A percentile compares a stretch with the other conserved stretches of the same genome.
phyloP scores from a whole-genome alignment of 257 asterid species.

The Jacaranda copaia region DNA sequence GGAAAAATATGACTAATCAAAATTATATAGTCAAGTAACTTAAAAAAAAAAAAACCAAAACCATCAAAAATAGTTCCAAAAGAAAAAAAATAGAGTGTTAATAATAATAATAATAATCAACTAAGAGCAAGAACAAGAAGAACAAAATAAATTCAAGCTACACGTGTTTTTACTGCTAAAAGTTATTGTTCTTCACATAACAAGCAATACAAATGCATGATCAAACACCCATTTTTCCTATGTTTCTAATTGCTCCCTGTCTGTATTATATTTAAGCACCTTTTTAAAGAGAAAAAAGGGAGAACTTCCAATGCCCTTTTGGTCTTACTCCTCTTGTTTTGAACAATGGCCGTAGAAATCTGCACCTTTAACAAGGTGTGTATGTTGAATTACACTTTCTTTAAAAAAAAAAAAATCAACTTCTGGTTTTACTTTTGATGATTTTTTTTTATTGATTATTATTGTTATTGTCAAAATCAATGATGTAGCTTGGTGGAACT shows the following conservation, averaged over 20 bases:
- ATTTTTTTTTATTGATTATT: no score
- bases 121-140: not conserved
- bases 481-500: not conserved
- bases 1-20: not conserved
- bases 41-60: not conserved
- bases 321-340: not conserved
- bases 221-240: not conserved
- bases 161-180: not conserved
- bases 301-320: not conserved
- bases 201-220: not conserved
- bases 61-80: not conserved
- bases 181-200: not conserved
- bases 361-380: slow-evolving; percentile 21
- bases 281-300: not conserved
- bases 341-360: slow-evolving; percentile 17
- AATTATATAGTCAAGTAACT: not conserved
- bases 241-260: not conserved
- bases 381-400: not conserved
- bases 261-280: not conserved
- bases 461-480: no score
- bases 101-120: not conserved
- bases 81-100: not conserved
- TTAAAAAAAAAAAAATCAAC: no score
- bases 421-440: not conserved
- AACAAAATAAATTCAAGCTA: not conserved